Base-by-base conservation (phyloP, 441 rosid species). In the Raphanus hybrid region DNA sequence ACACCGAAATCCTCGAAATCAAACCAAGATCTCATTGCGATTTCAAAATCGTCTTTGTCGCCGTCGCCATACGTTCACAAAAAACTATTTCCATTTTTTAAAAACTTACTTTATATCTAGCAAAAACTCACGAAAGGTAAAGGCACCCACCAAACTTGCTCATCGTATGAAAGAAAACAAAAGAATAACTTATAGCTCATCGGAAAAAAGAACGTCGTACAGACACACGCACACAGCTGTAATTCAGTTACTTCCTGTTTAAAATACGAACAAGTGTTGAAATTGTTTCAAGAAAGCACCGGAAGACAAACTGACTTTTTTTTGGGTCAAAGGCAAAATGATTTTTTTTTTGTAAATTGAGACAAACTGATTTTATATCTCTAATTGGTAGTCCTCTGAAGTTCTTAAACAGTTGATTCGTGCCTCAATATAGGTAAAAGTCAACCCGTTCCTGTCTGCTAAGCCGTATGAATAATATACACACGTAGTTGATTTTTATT, bases 61-160 rank as follows among this genome's bases (percentile, higher is more conserved):
- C 23, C 23, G 23, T 20, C 23, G 23, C 23, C 23, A 20, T 20
- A 20, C 23, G 23, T 20, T 20, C n/a, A n/a, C n/a, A n/a, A n/a
- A n/a, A n/a, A n/a, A n/a, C n/a, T n/a, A n/a, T n/a, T n/a, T n/a
- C n/a, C n/a, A n/a, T n/a, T n/a, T n/a, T n/a, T n/a, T n/a, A 63
- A 57, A 52, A 69, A 23, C 41, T 23, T 45, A 45, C 74, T 69
- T 60, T 60, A 34, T 43, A 76, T 70, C 52, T 62, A 70, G 8
- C 23, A 54, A 75, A 59, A 68, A n/a, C 37, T 77, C 75, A 77
- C 76, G 68, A 55, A 76, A 70, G 61, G 39, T 29, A 71, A 77
- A 71, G 27, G 76, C 69, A 78, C 81, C 77, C n/a, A 78, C 81
- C 77, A 78, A 48, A 78, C 52, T 64, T 41, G 71, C 67, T 70